phyloP scores from a whole-genome alignment of 257 asterid genomes.

The Solanum pinnatisectum region DNA sequence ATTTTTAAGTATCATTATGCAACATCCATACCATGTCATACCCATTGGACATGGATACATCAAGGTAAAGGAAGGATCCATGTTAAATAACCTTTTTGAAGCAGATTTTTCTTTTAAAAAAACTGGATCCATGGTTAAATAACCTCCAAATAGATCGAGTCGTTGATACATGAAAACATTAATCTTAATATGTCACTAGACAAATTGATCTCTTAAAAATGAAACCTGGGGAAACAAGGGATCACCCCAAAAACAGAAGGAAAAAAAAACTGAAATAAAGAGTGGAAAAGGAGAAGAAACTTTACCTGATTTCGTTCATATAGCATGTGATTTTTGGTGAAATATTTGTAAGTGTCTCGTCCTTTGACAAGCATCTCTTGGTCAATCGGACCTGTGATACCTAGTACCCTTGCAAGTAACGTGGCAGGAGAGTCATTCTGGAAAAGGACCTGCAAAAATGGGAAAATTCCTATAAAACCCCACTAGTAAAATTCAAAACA shows the following conservation, averaged over 20 bases:
- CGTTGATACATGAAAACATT: neutral
- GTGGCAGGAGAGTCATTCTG: constrained; percentile 25
- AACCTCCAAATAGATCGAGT: neutral
- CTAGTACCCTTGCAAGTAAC: constrained; percentile 23
- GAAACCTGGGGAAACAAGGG: neutral
- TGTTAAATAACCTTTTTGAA: neutral
- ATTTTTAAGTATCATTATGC: neutral
- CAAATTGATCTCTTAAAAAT: neutral
- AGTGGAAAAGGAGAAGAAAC: neutral
- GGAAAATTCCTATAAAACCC: neutral
- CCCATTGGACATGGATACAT: neutral
- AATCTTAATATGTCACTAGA: neutral
- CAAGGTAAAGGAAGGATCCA: neutral
- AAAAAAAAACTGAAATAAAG: neutral
- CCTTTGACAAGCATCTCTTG: constrained; percentile 28
- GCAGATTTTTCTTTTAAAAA: neutral
- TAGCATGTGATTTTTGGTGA: constrained; percentile 29
- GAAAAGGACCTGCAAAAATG: constrained; percentile 18
- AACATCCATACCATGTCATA: neutral
- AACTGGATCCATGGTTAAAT: neutral
- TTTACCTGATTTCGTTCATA: constrained; percentile 23
- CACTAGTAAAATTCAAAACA: neutral
- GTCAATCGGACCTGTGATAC: constrained; percentile 21
- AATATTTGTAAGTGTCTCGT: constrained; percentile 17
- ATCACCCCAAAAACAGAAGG: neutral